Base-by-base conservation (phyloP, 2,329 filamentous ascomycete genomes). In the Fusarium sp. region DNA sequence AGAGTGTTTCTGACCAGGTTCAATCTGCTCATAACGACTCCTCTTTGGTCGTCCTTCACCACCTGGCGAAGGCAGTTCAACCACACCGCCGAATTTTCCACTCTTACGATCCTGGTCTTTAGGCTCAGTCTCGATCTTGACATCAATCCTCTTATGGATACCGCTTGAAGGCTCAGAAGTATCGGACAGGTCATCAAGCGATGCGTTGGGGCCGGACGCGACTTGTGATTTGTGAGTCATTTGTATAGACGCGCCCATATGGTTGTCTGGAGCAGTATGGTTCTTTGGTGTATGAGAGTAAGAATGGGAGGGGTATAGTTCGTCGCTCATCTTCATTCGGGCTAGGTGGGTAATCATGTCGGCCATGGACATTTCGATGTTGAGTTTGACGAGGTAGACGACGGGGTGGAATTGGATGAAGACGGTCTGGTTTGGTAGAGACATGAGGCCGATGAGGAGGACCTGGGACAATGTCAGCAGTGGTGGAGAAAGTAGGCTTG, bases 351-450 rank as follows among this genome's bases (percentile, higher is more conserved):
- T 82, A 69, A 87, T 87, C n/a, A 87, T 81, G 14, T 82, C 81
- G 38, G 85, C 84, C 84, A 87, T 86, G 15, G 81, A 82, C 80
- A 87, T 83, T 73, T 87, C 85, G 66, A 87, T 87, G 70, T 87
- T 84, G 44, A 87, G 81, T 61, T 87, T 87, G 60, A 86, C 83
- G 38, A 86, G 80, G 71, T 86, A 87, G 6, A 83, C 83, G 11
- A 87, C 79, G 1, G 85, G 84, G 59, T 86, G 84, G 72, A 87
- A 85, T 67, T 86, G 84, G 40, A 86, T 82, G 66, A 84, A 79
- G n/a, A 81, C 77, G 20, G 73, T 63, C 63, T 79, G 77, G 50
- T 80, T 80, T 0, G 76, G 75, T 1, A 79, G 60, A 6, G 71
- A 79, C 78, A 79, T 80, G 10, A 78, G 73, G 3, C 77, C 78